Base-by-base conservation (phyloP, 1,284 basidiomycete genomes). In the Pyrrhoderma lamaoense region DNA sequence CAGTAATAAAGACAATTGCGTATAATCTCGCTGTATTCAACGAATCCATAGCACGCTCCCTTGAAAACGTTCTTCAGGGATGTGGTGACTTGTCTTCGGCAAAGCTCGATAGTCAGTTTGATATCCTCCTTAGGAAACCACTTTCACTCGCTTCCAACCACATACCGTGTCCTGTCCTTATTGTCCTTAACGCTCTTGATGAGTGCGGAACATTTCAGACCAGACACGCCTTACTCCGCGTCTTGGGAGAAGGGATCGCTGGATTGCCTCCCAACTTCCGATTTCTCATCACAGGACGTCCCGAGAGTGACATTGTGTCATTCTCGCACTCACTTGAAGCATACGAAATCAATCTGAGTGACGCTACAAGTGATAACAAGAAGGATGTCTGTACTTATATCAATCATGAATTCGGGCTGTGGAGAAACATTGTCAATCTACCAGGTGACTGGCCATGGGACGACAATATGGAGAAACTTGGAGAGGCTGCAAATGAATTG, bases 11-110 rank as follows among this genome's bases (percentile, higher is more conserved):
- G 8, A 27, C 47, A 7, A 11, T 49, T 22, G 40, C 39, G 8
- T 49, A 42, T 9, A 21, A 49, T 8, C 47, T 49, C 2, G 39
- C 47, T 3, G 3, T n/a, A n/a, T n/a, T n/a, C n/a, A n/a, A n/a
- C n/a, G n/a, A n/a, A n/a, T n/a, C n/a, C n/a, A n/a, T n/a, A n/a
- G n/a, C n/a, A n/a, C n/a, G n/a, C n/a, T n/a, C n/a, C n/a, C 13
- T 27, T 40, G 31, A 13, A 25, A 48, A 13, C 8, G 36, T 25
- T 36, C 18, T 36, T 46, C 45, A 21, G 7, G n/a, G 4, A 5
- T n/a, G 14, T 38, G 18, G 27, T 5, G 18, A 23, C 19, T 16
- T 22, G 5, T 23, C 19, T 7, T 8, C 27, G 9, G 22, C 38
- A 7, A 8, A 13, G 2, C 18, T 36, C 16, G 38, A 39, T 11